Conservation (phyloP, 139 green algal genomes). For the Gonium pectorale region DNA sequence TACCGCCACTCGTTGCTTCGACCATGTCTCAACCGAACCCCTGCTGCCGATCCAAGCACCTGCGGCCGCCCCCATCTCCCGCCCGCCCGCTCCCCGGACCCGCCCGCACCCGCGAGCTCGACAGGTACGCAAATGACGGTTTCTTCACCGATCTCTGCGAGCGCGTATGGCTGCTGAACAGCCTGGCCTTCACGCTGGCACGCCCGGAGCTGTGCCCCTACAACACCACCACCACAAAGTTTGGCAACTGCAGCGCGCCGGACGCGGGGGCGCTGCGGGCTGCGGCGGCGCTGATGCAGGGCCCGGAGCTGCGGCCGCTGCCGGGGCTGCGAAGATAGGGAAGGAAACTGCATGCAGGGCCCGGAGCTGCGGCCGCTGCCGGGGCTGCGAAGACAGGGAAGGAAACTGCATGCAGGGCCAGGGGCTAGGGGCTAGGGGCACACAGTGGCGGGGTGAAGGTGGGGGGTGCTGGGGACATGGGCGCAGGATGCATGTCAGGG, state of each 20-base stretch:
- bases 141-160: slow-evolving; percentile 10
- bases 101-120: no score
- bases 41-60: no score
- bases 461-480: no score
- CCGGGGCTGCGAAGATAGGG: neutral
- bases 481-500: no score
- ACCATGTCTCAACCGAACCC: no score
- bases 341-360: neutral
- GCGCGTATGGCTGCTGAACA: slow-evolving; percentile 16
- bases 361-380: neutral
- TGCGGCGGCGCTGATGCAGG: neutral
- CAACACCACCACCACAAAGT: neutral
- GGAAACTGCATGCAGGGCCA: no score
- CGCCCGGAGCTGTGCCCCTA: neutral
- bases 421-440: no score
- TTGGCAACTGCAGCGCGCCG: slow-evolving; percentile 15
- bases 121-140: neutral
- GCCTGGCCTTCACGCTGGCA: neutral
- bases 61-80: no score
- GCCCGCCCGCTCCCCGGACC: neutral
- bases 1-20: no score
- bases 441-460: no score
- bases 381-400: no score
- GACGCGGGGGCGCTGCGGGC: neutral
- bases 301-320: neutral